Base-by-base conservation (phyloP, 495 filamentous ascomycete genomes). In the Gamarada debralockiae region DNA sequence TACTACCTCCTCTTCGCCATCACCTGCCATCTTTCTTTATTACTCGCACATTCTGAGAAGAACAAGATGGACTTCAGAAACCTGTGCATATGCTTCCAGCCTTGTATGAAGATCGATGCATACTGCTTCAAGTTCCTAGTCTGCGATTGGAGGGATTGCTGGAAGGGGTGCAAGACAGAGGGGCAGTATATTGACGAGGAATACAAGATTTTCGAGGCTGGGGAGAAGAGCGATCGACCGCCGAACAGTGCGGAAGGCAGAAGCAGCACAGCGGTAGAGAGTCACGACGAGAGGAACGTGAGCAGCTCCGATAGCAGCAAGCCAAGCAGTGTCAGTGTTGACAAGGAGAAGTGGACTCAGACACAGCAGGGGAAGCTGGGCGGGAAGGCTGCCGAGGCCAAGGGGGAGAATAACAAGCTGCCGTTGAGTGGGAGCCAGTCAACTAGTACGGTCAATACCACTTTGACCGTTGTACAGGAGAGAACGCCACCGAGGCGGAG, bases 61-160 rank as follows among this genome's bases (percentile, higher is more conserved):
- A 96, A 95, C 75, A 92, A 92, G 73, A 96, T 96, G 91, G 86
- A 91, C 65, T 95, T 90, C 65, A 79, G 82, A 59, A 95, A 95
- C 56, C 80, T 96, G 1, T 92, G 87, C 70, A 91, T 95, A 56
- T 96, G 91, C 73, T 95, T 96, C 70, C 89, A 93, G 72, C 91
- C 91, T 3, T 93, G 87, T 68, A 85, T 96, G 78, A 91, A 89
- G 61, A 92, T 96, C 38, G 90, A 96, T 65, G 77, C 81, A 3
- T 91, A 87, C 63, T 92, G 87, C 70, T 96, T 96, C 76, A 84
- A 89, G 45, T 95, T 92, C 62, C 75, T 96, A 25, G 89, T 96
- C 27, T 86, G 86, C 61, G 84, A 96, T 66, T 96, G 91, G 91
- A 80, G 87, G 55, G 84, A 92, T 42, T 96, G 91, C 72, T 96